phyloP scores from a whole-genome alignment of 176 grass and related monocot species.

The Hordeum vulgare region DNA sequence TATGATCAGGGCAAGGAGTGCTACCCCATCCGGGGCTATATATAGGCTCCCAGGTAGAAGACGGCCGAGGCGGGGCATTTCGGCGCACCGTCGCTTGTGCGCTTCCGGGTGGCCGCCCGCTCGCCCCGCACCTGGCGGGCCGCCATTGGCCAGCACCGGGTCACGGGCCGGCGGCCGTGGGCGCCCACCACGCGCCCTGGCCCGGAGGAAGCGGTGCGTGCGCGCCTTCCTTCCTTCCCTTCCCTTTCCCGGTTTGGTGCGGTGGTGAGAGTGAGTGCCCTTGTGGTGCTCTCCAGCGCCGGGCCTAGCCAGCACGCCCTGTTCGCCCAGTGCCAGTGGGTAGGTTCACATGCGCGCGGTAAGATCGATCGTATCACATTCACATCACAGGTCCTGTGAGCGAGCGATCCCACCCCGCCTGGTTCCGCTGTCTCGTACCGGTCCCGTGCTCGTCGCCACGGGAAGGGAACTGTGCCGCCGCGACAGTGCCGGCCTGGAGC shows the following conservation, averaged over 20 bases:
- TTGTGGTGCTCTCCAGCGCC: slow-evolving; percentile 42
- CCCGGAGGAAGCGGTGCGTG: slow-evolving; percentile 9
- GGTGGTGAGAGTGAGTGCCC: slow-evolving; percentile 2
- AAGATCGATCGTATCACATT: not conserved
- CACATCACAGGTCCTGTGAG: slow-evolving; percentile 23
- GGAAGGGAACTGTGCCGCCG: slow-evolving; percentile 4
- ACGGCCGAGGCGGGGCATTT: not conserved
- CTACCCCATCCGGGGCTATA: not conserved
- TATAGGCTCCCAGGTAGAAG: slow-evolving; percentile 18
- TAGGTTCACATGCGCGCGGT: slow-evolving; percentile 10
- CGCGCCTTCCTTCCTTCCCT: not conserved
- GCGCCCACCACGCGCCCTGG: slow-evolving; percentile 21
- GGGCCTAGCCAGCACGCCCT: slow-evolving; percentile 44
- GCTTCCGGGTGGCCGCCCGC: not conserved
- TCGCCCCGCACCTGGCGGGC: slow-evolving; percentile 16
- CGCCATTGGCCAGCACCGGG: slow-evolving; percentile 5
- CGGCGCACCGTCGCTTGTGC: not conserved
- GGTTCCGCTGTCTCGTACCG: not conserved
- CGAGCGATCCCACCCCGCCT: not conserved
- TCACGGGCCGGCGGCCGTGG: slow-evolving; percentile 34
- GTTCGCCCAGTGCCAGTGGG: not conserved
- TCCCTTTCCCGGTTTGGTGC: not conserved
- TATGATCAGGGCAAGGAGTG: slow-evolving; percentile 19
- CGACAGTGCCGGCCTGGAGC: not conserved
- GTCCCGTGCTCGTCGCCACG: slow-evolving; percentile 1